Base-by-base conservation (phyloP, 129 eudicot genomes). In the Helianthus tuberosus region DNA sequence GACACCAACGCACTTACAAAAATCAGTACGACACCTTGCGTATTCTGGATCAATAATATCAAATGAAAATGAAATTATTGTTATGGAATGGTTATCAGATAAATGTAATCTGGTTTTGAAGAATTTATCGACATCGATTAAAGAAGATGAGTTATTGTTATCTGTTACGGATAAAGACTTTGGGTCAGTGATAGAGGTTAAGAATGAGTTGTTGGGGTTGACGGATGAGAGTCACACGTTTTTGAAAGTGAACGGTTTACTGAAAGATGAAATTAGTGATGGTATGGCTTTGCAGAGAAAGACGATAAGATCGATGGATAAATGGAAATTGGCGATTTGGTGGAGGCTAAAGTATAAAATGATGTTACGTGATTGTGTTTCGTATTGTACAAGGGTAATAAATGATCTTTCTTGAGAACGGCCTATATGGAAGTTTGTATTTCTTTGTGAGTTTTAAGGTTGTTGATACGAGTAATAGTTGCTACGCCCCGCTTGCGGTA, bases 301-400 rank as follows among this genome's bases (percentile, higher is more conserved):
- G 82, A 64, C 68, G 2, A 82, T 66, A 29, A 79, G 80, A 81
- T 83, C 87, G 0, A 23, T 86, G 79, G 77, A 72, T 41, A 91
- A 84, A 82, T 94, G 96, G 97, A 89, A 79, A 79, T 69, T 94
- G 80, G 93, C 99, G 6, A 81, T 88, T 66, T 61, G 75, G 54
- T 94, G 99, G 99, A 94, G 99, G 77, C 51, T 83, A 32, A 44
- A 65, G 77, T 88, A 85, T 78, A 94, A 94, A 82, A 81, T 27
- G 58, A 88, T 80, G 58, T 80, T 94, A 12, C 27, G 47, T 41
- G 81, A 84, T 65, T 88, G 97, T 72, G 62, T 86, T 62, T 79
- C 85, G 9, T 73, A 71, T 71, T 94, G 97, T 84, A 75, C 68
- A 66, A 74, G 38, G 68, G 75, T 51, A 64, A 74, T 80, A 44